phyloP scores from a whole-genome alignment of 1,284 basidiomycete genomes.

The Papiliotrema laurentii region DNA sequence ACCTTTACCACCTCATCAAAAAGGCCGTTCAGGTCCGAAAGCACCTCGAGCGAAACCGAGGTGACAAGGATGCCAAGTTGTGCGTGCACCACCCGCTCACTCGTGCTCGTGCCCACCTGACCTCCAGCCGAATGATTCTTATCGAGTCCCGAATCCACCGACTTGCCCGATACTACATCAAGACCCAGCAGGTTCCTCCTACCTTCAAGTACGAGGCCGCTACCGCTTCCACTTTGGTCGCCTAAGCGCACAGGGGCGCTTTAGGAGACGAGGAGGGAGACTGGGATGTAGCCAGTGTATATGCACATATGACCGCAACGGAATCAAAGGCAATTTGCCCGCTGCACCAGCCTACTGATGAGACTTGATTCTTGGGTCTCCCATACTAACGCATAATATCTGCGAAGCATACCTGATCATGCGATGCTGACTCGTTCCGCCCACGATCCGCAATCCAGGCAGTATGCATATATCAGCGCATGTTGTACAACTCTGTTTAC shows the following conservation, averaged over 20 bases:
- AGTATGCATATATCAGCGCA: too few species aligned
- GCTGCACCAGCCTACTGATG: too few species aligned
- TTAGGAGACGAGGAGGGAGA: neutral
- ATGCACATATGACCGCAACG: slow-evolving; percentile 5
- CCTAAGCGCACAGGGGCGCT: slow-evolving; percentile 30
- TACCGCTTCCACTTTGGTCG: slow-evolving; percentile 65
- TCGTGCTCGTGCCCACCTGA: slow-evolving; percentile 3
- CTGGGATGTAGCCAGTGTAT: neutral
- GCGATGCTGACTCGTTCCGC: too few species aligned
- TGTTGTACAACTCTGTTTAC: too few species aligned
- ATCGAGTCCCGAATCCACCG: slow-evolving; percentile 99
- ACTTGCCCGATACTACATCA: slow-evolving; percentile 93
- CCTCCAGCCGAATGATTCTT: slow-evolving; percentile 71
- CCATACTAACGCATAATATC: too few species aligned
- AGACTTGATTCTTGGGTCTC: too few species aligned
- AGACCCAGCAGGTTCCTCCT: slow-evolving; percentile 93
- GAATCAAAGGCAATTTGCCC: too few species aligned
- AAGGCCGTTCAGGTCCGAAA: slow-evolving; percentile 99
- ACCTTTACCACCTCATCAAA: slow-evolving; percentile 99
- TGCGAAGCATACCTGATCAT: too few species aligned
- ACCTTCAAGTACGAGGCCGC: slow-evolving; percentile 97
- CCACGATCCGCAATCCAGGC: too few species aligned
- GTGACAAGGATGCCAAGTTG: slow-evolving; percentile 97
- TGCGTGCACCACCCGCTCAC: slow-evolving; percentile 29
- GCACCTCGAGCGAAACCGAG: slow-evolving; percentile 97